Base-by-base conservation (phyloP, 2,329 filamentous ascomycete species). In the Paraphaeosphaeria minitans region DNA sequence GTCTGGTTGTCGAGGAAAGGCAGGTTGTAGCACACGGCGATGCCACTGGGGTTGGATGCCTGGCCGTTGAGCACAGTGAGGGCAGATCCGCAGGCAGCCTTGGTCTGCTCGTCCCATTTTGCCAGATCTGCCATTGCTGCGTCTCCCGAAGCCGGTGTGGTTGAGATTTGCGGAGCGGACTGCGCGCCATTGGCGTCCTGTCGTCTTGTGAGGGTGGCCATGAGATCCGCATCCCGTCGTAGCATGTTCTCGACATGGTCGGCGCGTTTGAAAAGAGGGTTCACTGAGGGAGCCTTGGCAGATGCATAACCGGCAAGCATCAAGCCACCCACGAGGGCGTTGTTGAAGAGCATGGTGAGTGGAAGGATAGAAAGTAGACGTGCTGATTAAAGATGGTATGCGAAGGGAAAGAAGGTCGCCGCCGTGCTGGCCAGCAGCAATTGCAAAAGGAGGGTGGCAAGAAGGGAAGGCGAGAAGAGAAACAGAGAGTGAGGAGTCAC, bases 21-120 rank as follows among this genome's bases (percentile, higher is more conserved):
- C 24, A 96, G 77, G 73, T 95, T 96, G 80, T 94, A 95, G 83
- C 92, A 96, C 49, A 91, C 85, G 58, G 89, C 89, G 49, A 92
- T 85, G 52, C 92, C 92, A 10, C 90, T 89, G 5, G 90, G 89
- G 65, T 93, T 94, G 24, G 85, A 84, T 43, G 87, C 85, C 59
- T 82, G 79, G 12, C 77, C 78, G 14, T 80, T 79, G 50, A 92
- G 80, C 27, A 77, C 73, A 2, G 76, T 73, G 19, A 95, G 80
- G 9, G 84, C 82, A 22, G 78, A 68, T 46, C 78, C 78, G 75
- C 91, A 95, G 22, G 88, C 88, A 12, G 78, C 56, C 53, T 70
- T 66, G n/a, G 77, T 78, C 47, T 77, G 62, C 22, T 66, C 66
- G 53, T 77, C 71, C 77, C 77, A 79, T 59, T 73, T 66, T 1